Conservation (phyloP, 179 eudicot genomes). For the Heliamphora pulchella region DNA sequence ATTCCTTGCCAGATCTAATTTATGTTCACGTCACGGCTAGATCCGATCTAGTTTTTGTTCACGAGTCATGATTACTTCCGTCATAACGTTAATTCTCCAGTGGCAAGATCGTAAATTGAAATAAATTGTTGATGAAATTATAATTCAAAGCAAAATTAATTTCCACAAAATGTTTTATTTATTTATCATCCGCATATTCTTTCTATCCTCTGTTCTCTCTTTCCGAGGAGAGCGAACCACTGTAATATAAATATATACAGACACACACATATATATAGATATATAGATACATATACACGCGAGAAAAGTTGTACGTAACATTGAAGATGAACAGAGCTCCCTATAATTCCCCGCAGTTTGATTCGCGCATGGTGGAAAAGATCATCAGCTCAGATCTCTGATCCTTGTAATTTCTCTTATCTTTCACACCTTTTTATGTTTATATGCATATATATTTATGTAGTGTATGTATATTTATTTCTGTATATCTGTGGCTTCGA, state of each 20-base stretch:
- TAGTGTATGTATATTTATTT: background rate
- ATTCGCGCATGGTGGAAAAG: background rate
- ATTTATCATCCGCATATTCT: too few relatives aligned
- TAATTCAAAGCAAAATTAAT: too few relatives aligned
- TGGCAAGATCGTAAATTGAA: too few relatives aligned
- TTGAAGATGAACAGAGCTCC: background rate
- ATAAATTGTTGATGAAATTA: too few relatives aligned
- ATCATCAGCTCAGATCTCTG: conserved; percentile 8
- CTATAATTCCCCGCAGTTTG: background rate
- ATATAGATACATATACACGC: background rate
- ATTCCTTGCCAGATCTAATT: too few relatives aligned
- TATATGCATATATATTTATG: background rate
- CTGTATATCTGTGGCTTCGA: background rate
- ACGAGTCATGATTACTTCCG: too few relatives aligned
- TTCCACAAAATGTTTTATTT: too few relatives aligned
- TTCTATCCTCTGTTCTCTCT: conserved; percentile 8
- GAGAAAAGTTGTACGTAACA: background rate
- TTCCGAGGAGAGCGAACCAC: conserved; percentile 15
- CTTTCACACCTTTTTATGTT: background rate
- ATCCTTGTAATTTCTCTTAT: conserved; percentile 8
- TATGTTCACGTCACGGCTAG: too few relatives aligned
- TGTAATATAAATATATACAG: background rate
- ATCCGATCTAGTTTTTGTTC: too few relatives aligned
- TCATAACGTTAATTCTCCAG: too few relatives aligned
- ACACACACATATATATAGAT: background rate